Base-by-base conservation (phyloP, 345 rosid genomes). In the Lepidium africanum region DNA sequence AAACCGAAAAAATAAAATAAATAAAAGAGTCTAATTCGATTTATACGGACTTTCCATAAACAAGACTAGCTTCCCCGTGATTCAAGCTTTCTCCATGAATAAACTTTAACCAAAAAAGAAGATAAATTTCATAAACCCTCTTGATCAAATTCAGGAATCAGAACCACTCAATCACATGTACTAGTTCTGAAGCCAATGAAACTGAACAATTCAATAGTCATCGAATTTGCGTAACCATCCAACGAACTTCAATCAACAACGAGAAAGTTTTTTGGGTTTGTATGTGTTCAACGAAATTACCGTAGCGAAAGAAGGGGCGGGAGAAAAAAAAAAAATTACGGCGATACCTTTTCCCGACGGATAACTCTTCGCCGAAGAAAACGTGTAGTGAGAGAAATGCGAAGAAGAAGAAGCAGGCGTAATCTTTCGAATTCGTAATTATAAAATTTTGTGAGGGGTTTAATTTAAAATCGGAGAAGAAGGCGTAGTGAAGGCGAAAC, bases 41-140 rank as follows among this genome's bases (percentile, higher is more conserved):
- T 54, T 38, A 60, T 50, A 74, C 78, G 78, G 74, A 25, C 39
- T 74, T 68, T 54, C 78, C 78, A 74, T 54, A 17, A 74, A 74
- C 65, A 61, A 5, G 38, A 69, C 16, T 8, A 52, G 27, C 60
- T 59, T 53, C 63, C 52, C 74, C 78, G 74, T 30, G 33, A 30
- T 30, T 30, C 33, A 30, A 30, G 33, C 33, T 30, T 30, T 30
- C 33, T 30, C 33, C 33, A 30, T 30, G 33, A 30, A 30, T 30
- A 5, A 39, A 57, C 23, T 35, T 10, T 12, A 15, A 49, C 0
- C 49, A 73, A 51, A 51, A n/a, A 10, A 63, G 1, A 64, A 21
- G 33, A 30, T 30, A 5, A 36, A 40, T 37, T 46, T 16, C n/a
- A 9, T 32, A 19, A 58, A 63, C 33, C 39, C 41, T 11, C n/a